Base-by-base conservation (phyloP, 1,284 basidiomycete genomes). In the Apiotrichum siamense region DNA sequence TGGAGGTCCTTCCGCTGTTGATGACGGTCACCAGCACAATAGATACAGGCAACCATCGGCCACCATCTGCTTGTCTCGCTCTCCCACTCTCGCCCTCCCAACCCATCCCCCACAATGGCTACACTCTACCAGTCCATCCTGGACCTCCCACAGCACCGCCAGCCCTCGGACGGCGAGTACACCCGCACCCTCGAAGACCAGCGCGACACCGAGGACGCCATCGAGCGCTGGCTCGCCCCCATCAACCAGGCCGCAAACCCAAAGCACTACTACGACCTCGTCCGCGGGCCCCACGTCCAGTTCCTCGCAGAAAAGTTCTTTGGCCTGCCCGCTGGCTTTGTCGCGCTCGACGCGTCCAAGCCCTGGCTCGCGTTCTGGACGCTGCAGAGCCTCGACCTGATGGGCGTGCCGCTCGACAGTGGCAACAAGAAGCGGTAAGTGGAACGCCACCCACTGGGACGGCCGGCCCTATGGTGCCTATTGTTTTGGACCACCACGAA, bases 341-440 rank as follows among this genome's bases (percentile, higher is more conserved):
- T 77, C n/a, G 83, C 81, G 24, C 84, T 94, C 60, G 92, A 97
- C 69, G 90, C 92, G 0, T 91, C 87, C 59, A 84, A 91, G 62
- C 86, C 91, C 0, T 97, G 92, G 93, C 76, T 96, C 26, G 69
- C 94, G 54, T 96, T 87, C 73, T 97, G 93, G 92, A 85, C 83
- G 0, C 67, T 92, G 2, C 90, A 97, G 62, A 79, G 83, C 29
- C 83, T 93, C 56, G 84, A 85, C 59, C 67, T 83, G 2, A 70
- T 94, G 27, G 87, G 89, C 44, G 83, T 88, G 1, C 83, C 77
- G 1, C 66, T 96, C 36, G 91, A 93, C 76, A 80, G 81, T 2
- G 76, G 73, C 9, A 87, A 81, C 54, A 87, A 83, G 68, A 79
- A 85, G 57, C 78, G 82, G 87, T 89, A 59, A 55, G 80, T 68